phyloP scores from a whole-genome alignment of 2,329 filamentous ascomycete species.

The Fusarium transvaalense region DNA sequence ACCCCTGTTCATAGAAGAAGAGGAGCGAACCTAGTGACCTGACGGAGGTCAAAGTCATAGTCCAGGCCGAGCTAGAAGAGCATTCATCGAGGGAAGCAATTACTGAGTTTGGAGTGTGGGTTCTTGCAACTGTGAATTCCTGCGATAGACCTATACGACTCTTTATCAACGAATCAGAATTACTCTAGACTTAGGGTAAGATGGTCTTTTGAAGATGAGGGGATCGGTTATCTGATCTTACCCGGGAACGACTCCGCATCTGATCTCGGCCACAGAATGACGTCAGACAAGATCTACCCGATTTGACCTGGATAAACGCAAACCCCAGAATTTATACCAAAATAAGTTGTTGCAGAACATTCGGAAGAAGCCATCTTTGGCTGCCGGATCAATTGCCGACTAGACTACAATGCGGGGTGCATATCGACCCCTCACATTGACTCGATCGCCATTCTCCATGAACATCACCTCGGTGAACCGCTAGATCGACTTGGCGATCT shows the following conservation, averaged over 20 bases:
- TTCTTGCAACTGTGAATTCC: too few relatives aligned
- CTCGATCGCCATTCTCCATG: conserved; percentile 5
- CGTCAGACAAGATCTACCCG: background rate
- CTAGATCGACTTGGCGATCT: conserved; percentile 12
- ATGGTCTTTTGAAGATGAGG: too few relatives aligned
- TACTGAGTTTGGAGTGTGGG: too few relatives aligned
- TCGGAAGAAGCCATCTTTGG: background rate
- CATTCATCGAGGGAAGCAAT: too few relatives aligned
- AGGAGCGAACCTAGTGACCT: background rate
- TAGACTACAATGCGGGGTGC: conserved; percentile 16
- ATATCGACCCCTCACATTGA: conserved; percentile 19
- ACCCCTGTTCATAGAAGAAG: background rate
- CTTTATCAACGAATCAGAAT: too few relatives aligned
- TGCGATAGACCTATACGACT: too few relatives aligned
- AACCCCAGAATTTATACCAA: background rate
- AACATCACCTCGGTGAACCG: conserved; percentile 3
- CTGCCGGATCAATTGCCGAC: conserved; percentile 34
- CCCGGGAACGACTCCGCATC: background rate
- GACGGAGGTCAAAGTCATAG: background rate
- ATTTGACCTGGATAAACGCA: conserved; percentile 3
- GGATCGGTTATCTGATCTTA: background rate
- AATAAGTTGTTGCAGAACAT: background rate
- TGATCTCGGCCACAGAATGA: background rate
- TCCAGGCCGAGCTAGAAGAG: too few relatives aligned
- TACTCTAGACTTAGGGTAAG: too few relatives aligned